These are phyloP conservation scores for Russula lepida DNA, from an alignment of 768 basidiomycete genomes.

Conservation along the genomic window DNA sequence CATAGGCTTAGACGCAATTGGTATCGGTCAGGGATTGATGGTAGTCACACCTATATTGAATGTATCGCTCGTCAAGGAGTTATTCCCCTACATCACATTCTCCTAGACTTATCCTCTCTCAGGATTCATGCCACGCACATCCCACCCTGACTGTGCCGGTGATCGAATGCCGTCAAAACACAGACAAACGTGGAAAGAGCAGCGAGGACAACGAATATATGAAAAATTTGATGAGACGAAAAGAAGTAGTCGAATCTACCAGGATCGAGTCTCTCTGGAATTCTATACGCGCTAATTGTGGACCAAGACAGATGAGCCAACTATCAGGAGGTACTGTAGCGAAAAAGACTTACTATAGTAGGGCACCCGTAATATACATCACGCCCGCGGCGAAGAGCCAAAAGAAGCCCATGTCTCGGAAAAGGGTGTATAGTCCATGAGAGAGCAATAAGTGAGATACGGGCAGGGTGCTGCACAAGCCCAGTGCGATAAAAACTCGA, in stretches of 20 bases:
- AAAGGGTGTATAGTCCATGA: slow-evolving; percentile 49
- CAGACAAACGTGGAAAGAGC: slow-evolving; percentile 57
- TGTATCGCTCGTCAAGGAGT: neutral
- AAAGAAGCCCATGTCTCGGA: slow-evolving; percentile 56
- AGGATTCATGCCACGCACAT: slow-evolving; percentile 4
- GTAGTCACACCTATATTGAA: neutral
- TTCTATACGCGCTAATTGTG: slow-evolving; percentile 59
- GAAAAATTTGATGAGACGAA: slow-evolving; percentile 88
- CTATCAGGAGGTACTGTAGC: slow-evolving; percentile 16
- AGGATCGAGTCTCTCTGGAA: slow-evolving; percentile 68
- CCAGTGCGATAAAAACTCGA: slow-evolving; percentile 68
- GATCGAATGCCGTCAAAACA: slow-evolving; percentile 48
- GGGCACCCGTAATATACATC: slow-evolving; percentile 71
- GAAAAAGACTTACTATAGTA: slow-evolving; percentile 64
- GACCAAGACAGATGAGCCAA: slow-evolving; percentile 17
- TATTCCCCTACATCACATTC: too few species aligned
- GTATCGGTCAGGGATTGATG: neutral
- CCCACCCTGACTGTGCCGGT: slow-evolving; percentile 38
- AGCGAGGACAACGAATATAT: slow-evolving; percentile 66
- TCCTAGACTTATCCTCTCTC: neutral
- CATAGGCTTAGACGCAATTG: neutral
- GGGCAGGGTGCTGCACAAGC: slow-evolving; percentile 61
- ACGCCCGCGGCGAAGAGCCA: slow-evolving; percentile 65
- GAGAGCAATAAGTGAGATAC: slow-evolving; percentile 51
- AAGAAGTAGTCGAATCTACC: slow-evolving; percentile 74